Base-by-base conservation (phyloP, 257 asterid species). In the Nicotiana paniculata region DNA sequence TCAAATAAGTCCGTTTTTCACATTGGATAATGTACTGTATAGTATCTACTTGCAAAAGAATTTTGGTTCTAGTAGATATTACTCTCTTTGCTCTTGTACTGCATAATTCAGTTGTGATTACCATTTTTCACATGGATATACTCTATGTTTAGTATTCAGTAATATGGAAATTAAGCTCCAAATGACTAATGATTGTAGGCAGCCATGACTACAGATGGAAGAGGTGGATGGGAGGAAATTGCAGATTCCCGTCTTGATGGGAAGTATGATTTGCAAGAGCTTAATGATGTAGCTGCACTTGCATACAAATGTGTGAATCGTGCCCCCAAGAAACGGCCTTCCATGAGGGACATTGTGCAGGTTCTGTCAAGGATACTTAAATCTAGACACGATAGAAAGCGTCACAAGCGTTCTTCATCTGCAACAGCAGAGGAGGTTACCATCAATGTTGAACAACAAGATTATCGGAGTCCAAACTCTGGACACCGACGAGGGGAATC, bases 151-250 rank as follows among this genome's bases (percentile, higher is more conserved):
- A 43, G 11, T 24, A 5, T 64, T 17, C 43, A 26, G 0, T 26
- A 6, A 15, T 26, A 28, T 6, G 0, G 37, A 75, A 53, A 16
- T 61, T 75, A 13, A 75, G 81, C 13, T 21, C 17, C 33, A 21
- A 8, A 15, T 67, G 28, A 61, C 15, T 77, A 53, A 82, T 75
- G 77, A 77, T 87, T 64, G 72, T 66, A 95, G 99, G 99, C 98
- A n/a, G 97, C 99, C 77, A 93, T 95, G 99, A 92, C 91, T 85
- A 88, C 90, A 1, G 98, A 93, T 57, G 99, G 89, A 51, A 92
- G 91, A 83, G 97, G 76, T 17, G 99, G 98, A 70, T 95, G 99
- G 99, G 99, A 93, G 81, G 99, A 95, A 86, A 88, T 95, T 35
- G 93, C 81, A 5, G 98, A 95, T 81, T 94, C 97, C 65, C 93